Evolutionary conservation across 192 early-diverging fungal genomes (phyloP).

Genomic region (Rhizophagus clarus): DNA sequence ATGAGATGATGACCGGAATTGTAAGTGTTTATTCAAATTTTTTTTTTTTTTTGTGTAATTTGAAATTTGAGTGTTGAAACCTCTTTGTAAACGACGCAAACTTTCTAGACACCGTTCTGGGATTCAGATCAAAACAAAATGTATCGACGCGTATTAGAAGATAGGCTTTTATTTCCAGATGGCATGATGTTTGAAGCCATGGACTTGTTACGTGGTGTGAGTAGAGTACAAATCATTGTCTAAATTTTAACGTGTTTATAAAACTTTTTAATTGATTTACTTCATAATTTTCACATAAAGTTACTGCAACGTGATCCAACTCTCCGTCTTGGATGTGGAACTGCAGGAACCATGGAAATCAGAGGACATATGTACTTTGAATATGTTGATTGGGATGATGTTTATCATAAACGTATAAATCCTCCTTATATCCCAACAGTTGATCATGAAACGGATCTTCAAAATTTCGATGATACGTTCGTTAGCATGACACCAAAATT

Average conservation of each 20-base stretch:
- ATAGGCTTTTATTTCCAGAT: conserved; percentile 52
- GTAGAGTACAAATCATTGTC: conserved; percentile 21
- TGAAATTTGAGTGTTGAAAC: not conserved
- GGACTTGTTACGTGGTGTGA: conserved; percentile 51
- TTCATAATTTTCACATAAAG: conserved; percentile 20
- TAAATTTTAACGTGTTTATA: not conserved
- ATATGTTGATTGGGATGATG: conserved; percentile 72
- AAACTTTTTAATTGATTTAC: not conserved
- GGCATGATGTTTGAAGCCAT: conserved; percentile 47
- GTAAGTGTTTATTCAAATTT: conserved; percentile 32
- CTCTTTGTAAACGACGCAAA: not conserved
- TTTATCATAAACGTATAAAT: conserved; percentile 55
- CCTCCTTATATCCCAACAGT: conserved; percentile 74
- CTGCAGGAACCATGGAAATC: conserved; percentile 61
- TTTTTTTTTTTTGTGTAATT: not conserved
- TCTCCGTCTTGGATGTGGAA: conserved; percentile 65
- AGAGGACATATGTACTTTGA: conserved; percentile 77
- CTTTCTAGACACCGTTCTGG: conserved; percentile 55
- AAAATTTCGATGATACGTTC: conserved; percentile 61
- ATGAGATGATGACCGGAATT: conserved; percentile 85
- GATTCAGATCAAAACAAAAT: conserved; percentile 59
- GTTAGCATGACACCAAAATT: conserved; percentile 53
- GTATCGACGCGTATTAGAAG: conserved; percentile 60
- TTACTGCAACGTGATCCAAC: conserved; percentile 59
- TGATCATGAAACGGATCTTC: conserved; percentile 51